phyloP scores from a whole-genome alignment of 768 basidiomycete genomes.

The Lactarius deliciosus region DNA sequence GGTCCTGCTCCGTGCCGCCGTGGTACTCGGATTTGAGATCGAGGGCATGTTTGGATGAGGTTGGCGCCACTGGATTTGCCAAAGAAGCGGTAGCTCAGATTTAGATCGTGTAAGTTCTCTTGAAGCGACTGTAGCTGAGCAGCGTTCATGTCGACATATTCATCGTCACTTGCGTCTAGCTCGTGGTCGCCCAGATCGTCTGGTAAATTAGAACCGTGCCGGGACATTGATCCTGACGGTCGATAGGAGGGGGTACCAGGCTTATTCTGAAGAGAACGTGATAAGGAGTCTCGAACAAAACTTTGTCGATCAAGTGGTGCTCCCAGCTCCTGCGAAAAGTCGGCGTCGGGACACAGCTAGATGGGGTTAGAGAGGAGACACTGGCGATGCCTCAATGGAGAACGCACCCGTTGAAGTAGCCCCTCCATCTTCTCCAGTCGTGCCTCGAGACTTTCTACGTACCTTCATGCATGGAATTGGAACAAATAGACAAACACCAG shows the following conservation, averaged over 20 bases:
- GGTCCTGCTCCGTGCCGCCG: slow-evolving; percentile 31
- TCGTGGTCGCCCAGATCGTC: slow-evolving; percentile 16
- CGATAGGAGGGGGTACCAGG: slow-evolving; percentile 13
- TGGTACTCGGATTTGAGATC: slow-evolving; percentile 44
- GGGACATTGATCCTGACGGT: background rate
- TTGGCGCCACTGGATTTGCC: slow-evolving; percentile 45
- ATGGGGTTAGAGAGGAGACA: background rate
- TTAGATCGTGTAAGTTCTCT: slow-evolving; percentile 35
- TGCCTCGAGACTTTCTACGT: slow-evolving; percentile 43
- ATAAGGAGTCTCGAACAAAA: slow-evolving; percentile 33
- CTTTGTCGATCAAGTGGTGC: slow-evolving; percentile 42
- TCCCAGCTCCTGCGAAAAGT: slow-evolving; percentile 59
- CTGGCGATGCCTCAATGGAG: background rate
- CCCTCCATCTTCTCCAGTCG: slow-evolving; percentile 47
- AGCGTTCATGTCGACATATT: slow-evolving; percentile 33
- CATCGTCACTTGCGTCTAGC: slow-evolving; percentile 28
- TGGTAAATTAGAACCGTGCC: background rate
- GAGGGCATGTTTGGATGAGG: slow-evolving; percentile 44
- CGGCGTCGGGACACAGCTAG: slow-evolving; percentile 65
- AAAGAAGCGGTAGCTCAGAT: slow-evolving; percentile 39
- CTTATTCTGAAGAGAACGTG: slow-evolving; percentile 25
- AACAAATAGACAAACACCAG: background rate
- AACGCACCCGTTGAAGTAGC: slow-evolving; percentile 38
- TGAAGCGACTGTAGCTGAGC: slow-evolving; percentile 34
- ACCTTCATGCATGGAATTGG: slow-evolving; percentile 28